phyloP scores from a whole-genome alignment of 208 protist species.

The Angomonas deanei region DNA sequence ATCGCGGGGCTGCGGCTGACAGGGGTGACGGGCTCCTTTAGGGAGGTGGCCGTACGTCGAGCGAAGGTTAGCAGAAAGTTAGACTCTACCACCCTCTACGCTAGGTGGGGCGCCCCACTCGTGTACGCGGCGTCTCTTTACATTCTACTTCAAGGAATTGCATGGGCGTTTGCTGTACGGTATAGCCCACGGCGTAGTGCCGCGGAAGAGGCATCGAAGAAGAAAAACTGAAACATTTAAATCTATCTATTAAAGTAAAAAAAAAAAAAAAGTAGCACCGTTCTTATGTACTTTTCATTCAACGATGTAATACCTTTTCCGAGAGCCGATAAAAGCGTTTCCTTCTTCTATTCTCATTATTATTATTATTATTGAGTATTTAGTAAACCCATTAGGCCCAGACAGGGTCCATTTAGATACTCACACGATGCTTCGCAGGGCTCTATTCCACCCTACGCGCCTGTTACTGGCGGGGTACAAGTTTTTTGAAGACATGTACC shows the following conservation, averaged over 20 bases:
- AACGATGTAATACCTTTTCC: too few species aligned
- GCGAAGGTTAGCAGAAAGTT: conserved; percentile 8
- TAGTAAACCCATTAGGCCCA: not conserved
- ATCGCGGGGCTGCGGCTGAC: conserved; percentile 18
- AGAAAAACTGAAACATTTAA: not conserved
- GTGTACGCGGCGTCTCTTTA: conserved; percentile 32
- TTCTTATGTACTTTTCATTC: not conserved
- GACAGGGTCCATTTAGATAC: too few species aligned
- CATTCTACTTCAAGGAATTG: conserved; percentile 15
- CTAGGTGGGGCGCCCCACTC: conserved; percentile 39
- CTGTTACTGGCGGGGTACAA: conserved; percentile 38
- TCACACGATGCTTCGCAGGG: not conserved
- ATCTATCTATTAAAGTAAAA: not conserved
- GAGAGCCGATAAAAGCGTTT: too few species aligned
- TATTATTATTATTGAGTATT: not conserved
- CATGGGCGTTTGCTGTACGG: too few species aligned
- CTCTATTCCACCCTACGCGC: not conserved
- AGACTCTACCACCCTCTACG: conserved; percentile 17
- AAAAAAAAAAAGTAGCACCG: not conserved
- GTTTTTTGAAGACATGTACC: conserved; percentile 88
- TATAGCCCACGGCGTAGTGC: conserved; percentile 5
- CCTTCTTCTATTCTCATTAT: too few species aligned
- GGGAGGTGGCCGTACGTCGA: conserved; percentile 7
- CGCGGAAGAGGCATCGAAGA: not conserved
- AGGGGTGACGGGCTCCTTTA: conserved; percentile 20